Evolutionary conservation across 768 basidiomycete species (phyloP).

Genomic region (Cyclocybe aegerita): DNA sequence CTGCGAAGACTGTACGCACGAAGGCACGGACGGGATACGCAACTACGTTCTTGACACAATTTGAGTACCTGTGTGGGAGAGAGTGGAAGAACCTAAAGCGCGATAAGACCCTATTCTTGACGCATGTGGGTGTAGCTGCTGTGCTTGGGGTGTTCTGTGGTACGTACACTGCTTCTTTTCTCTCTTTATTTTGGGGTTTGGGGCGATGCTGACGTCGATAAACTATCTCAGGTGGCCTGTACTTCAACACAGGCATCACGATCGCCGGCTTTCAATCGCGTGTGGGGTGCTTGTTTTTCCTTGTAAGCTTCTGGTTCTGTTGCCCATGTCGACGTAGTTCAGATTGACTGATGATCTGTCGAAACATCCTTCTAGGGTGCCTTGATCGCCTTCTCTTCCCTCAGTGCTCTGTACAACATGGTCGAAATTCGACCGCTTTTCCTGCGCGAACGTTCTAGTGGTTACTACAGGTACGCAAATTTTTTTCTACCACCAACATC

Average conservation of each 20-base stretch:
- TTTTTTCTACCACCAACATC: constrained; percentile 1
- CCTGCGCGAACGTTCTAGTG: constrained; percentile 82
- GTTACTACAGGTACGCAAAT: constrained; percentile 73
- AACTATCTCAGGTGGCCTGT: constrained; percentile 65
- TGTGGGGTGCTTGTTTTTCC: constrained; percentile 93
- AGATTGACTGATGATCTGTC: constrained; percentile 4
- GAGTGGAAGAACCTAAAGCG: constrained; percentile 85
- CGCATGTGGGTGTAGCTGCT: constrained; percentile 70
- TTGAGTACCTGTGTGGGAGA: constrained; percentile 77
- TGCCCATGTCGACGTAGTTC: background rate
- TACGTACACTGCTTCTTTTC: constrained; percentile 25
- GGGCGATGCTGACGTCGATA: background rate
- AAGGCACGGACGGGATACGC: constrained; percentile 38
- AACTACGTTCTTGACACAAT: constrained; percentile 86
- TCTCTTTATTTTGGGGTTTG: background rate
- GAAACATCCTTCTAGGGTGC: constrained; percentile 56
- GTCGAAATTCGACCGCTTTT: constrained; percentile 84
- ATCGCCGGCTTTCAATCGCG: constrained; percentile 95
- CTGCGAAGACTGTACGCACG: background rate
- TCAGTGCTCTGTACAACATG: constrained; percentile 89
- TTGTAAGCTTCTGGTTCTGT: constrained; percentile 43
- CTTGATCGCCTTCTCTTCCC: constrained; percentile 85
- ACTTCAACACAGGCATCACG: constrained; percentile 73
- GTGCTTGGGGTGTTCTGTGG: constrained; percentile 87
- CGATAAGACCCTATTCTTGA: constrained; percentile 80